Conservation (phyloP, 2,329 filamentous ascomycete species). For the Parascedosporium putredinis region DNA sequence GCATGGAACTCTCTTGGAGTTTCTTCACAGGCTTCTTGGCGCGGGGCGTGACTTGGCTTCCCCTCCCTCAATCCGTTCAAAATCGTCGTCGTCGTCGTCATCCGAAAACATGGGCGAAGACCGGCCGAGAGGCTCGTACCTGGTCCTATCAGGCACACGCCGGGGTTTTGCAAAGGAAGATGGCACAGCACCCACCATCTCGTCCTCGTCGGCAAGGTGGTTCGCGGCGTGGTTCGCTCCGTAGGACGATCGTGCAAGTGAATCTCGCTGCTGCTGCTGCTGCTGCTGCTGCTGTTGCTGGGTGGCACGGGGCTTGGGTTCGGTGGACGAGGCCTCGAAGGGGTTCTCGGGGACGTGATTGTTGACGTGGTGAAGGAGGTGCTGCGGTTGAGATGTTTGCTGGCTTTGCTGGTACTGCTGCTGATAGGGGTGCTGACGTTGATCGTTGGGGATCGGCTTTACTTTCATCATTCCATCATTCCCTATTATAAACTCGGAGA, state of each 20-base stretch:
- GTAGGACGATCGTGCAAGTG: conserved; percentile 18
- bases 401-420: too few species aligned
- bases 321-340: not conserved
- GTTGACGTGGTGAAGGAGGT: conserved; percentile 1
- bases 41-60: conserved; percentile 5
- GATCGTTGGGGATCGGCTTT: not conserved
- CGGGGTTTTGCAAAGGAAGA: not conserved
- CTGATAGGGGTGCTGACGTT: not conserved
- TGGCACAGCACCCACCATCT: conserved; percentile 15
- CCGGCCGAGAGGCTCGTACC: not conserved
- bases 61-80: conserved; percentile 11
- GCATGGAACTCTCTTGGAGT: conserved; percentile 14
- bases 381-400: not conserved
- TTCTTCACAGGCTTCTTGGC: conserved; percentile 14
- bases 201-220: conserved; percentile 11
- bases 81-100: conserved; percentile 12
- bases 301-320: not conserved
- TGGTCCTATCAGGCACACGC: not conserved
- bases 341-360: not conserved
- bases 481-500: conserved; percentile 8
- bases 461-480: conserved; percentile 10
- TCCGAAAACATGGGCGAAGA: conserved; percentile 8
- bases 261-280: conserved; percentile 29
- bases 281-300: conserved; percentile 21
- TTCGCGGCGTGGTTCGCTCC: conserved; percentile 9